Conservation (phyloP, 805 yeast genomes). For the Phaffomyces antillensis region DNA sequence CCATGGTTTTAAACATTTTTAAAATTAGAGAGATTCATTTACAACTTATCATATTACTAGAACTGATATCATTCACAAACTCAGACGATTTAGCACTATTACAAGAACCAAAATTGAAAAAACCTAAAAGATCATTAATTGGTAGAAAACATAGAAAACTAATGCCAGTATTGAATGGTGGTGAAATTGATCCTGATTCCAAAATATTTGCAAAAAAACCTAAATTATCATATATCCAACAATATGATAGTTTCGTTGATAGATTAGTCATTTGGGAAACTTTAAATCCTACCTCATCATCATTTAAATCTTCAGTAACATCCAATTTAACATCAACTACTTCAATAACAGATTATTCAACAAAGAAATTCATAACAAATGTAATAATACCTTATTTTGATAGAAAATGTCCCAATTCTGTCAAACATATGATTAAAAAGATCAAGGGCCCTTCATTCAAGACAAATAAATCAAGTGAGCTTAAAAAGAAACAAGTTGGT, state of each 20-base stretch:
- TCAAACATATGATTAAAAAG: conserved; percentile 38
- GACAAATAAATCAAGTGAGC: background rate
- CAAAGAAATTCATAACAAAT: conserved; percentile 42
- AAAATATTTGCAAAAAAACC: background rate
- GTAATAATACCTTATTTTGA: conserved; percentile 49
- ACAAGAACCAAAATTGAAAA: conserved; percentile 9
- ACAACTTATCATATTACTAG: conserved; percentile 43
- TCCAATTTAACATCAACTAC: conserved; percentile 23
- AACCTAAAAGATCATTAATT: conserved; percentile 24
- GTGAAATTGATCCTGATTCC: conserved; percentile 25
- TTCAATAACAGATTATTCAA: conserved; percentile 31
- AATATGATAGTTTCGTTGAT: conserved; percentile 41
- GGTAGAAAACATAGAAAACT: conserved; percentile 20
- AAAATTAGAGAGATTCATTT: conserved; percentile 52
- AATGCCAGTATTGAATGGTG: conserved; percentile 34
- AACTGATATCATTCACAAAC: conserved; percentile 30
- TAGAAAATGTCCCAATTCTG: conserved; percentile 39
- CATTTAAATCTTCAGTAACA: conserved; percentile 1
- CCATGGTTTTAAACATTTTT: conserved; percentile 31
- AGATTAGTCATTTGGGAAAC: conserved; percentile 49
- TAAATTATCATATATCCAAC: conserved; percentile 22
- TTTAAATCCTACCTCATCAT: conserved; percentile 18
- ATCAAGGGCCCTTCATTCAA: conserved; percentile 35
- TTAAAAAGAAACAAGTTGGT: conserved; percentile 1
- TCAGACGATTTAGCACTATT: conserved; percentile 32